A percentile compares a stretch with the other conserved stretches of the same genome.
These are phyloP conservation scores for Aspergillus fischeri DNA, from an alignment of 2,329 filamentous ascomycete species.

Conservation along the genomic window DNA sequence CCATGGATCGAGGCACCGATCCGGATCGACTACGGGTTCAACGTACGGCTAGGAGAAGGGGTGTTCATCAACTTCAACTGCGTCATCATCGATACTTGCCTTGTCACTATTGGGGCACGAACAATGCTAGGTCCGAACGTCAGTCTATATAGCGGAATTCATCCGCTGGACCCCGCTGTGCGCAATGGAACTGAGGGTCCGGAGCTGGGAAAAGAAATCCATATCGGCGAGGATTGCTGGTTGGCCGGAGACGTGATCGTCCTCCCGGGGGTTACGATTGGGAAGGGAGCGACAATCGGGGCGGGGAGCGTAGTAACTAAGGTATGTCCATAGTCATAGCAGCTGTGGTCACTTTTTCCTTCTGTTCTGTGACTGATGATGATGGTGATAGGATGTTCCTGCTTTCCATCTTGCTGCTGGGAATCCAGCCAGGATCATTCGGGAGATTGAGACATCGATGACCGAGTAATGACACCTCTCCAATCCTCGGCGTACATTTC, in stretches of 20 bases:
- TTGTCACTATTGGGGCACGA: conserved; percentile 69
- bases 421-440: conserved; percentile 38
- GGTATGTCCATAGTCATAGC: conserved; percentile 28
- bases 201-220: conserved; percentile 69
- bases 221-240: conserved; percentile 78
- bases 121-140: conserved; percentile 78
- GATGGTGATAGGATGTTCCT: conserved; percentile 34
- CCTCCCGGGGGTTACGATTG: conserved; percentile 73
- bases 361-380: conserved; percentile 1
- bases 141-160: conserved; percentile 68
- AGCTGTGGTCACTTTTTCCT: not conserved
- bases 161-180: conserved; percentile 70
- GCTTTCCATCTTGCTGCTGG: conserved; percentile 40
- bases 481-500: not conserved
- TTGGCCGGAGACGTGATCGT: conserved; percentile 68
- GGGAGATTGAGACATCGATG: conserved; percentile 38
- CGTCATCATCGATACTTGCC: conserved; percentile 71
- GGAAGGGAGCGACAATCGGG: conserved; percentile 68
- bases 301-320: conserved; percentile 82
- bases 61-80: conserved; percentile 75
- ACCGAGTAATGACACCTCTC: conserved; percentile 6
- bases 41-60: conserved; percentile 64
- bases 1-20: conserved; percentile 69
- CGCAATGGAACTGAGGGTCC: conserved; percentile 72
- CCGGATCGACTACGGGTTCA: conserved; percentile 72